Percentiles rank a stretch among this genome's conserved stretches.
These are phyloP conservation scores for Mycena galericulata DNA, from an alignment of 768 basidiomycete genomes.

Conservation along the genomic window DNA sequence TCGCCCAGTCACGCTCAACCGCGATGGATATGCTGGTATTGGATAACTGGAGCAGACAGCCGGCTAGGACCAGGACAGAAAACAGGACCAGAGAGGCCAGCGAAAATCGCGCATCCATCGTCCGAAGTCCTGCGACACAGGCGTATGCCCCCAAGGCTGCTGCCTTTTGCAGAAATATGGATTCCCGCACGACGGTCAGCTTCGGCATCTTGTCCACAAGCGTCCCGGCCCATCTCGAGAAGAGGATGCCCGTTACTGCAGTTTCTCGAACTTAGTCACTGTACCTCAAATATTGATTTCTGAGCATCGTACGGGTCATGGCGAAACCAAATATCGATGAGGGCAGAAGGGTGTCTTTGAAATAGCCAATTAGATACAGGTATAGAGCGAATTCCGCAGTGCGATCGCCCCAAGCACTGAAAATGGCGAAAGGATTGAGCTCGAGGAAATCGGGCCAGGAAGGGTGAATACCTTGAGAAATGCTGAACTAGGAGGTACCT, in stretches of 20 bases:
- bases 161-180: conserved; percentile 55
- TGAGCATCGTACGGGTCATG: conserved; percentile 44
- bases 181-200: conserved; percentile 52
- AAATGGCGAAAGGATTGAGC: background rate
- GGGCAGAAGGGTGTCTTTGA: conserved; percentile 58
- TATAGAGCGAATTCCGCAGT: conserved; percentile 57
- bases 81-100: conserved; percentile 46
- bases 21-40: conserved; percentile 57
- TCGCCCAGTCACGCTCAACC: conserved; percentile 65
- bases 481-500: conserved; percentile 27
- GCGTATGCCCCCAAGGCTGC: conserved; percentile 49
- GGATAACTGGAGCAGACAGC: conserved; percentile 53
- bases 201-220: conserved; percentile 54
- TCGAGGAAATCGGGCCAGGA: background rate
- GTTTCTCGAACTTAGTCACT: background rate
- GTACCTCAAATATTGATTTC: background rate
- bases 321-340: conserved; percentile 62
- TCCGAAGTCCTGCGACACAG: conserved; percentile 44
- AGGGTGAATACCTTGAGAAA: conserved; percentile 18
- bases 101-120: conserved; percentile 18
- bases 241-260: conserved; percentile 48
- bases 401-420: conserved; percentile 45
- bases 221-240: conserved; percentile 55
- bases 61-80: conserved; percentile 45
- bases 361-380: conserved; percentile 55